These are phyloP conservation scores for Trichoderma afroharzianum DNA, from an alignment of 2,329 filamentous ascomycete genomes.

Conservation along the genomic window DNA sequence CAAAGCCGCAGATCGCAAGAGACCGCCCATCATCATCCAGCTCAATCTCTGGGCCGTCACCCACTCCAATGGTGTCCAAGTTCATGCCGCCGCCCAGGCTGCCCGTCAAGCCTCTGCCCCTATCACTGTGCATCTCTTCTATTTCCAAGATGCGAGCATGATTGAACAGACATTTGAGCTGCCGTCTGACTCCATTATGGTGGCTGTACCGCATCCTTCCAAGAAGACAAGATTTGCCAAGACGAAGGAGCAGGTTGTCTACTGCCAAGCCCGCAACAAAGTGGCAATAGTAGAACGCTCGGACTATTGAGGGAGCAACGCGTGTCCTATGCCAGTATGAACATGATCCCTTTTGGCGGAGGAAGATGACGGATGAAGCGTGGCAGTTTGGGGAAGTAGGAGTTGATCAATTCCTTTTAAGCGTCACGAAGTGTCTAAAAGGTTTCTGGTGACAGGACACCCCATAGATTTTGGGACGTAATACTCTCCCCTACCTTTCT, in stretches of 20 bases:
- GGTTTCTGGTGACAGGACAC: too few relatives aligned
- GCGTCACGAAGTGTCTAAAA: neutral
- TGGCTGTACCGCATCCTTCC: constrained; percentile 58
- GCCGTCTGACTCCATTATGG: constrained; percentile 69
- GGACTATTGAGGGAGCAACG: constrained; percentile 42
- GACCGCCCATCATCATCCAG: constrained; percentile 63
- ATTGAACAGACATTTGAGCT: constrained; percentile 54
- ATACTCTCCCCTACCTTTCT: neutral
- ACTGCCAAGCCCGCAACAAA: constrained; percentile 61
- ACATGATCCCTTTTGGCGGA: neutral
- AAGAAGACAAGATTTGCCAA: constrained; percentile 65
- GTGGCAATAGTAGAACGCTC: constrained; percentile 64
- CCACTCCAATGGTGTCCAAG: constrained; percentile 55
- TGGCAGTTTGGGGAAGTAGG: too few relatives aligned
- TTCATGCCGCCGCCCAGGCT: constrained; percentile 52
- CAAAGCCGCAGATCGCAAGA: constrained; percentile 63
- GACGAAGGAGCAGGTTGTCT: constrained; percentile 57
- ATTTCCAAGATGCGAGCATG: constrained; percentile 57
- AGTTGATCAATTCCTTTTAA: neutral
- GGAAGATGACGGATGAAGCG: neutral
- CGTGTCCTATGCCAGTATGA: neutral
- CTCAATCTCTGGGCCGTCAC: constrained; percentile 69
- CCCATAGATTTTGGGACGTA: neutral
- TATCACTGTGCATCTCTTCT: constrained; percentile 61
- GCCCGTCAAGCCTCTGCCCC: constrained; percentile 53